Evolutionary conservation across 768 basidiomycete genomes (phyloP), one percentile per base, ranked within the genome.

Genomic region (Psilocybe subaeruginosa): DNA sequence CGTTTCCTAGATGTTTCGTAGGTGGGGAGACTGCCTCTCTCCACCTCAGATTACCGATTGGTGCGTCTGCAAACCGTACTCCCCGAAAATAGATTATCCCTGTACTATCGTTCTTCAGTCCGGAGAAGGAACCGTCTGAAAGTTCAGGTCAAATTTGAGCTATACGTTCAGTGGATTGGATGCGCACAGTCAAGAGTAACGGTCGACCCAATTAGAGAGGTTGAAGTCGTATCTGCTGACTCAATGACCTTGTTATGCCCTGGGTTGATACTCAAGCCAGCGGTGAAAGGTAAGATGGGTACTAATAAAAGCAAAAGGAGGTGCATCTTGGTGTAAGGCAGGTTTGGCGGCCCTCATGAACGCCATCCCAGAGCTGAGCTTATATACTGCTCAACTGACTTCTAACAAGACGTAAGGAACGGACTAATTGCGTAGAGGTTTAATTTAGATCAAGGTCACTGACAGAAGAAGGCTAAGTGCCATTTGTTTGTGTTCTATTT

Each of bases 41-140:
- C 77, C 77, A 81, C 35, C 79, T 75, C 43, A 78, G 71, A 16
- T 78, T 66, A 0, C 78, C 80, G 31, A 77, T 52, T 3, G 81
- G 80, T 11, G 80, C 69, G 61, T 82, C 80, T 23, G 80, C 79
- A 60, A 74, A 80, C 19, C 76, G 80, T 41, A 82, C 67, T 2
- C 80, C 81, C 7, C 64, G 68, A 64, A 76, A 81, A n/a, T 69
- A 76, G 9, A 70, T 74, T 16, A 78, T 73, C 1, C 73, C 72
- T 27, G 68, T 73, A 8, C 69, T 66, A 14, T 65, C 61, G 59
- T 79, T 71, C 29, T 58, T 56, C 27, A 70, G 39, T 2, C 79
- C 78, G 3, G 67, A 72, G 54, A 80, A 79, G 1, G 76, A 76
- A 2, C 75, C 78, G 64, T 80, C 79, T 80, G 58, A 30, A 50